These are phyloP conservation scores for Geotrichum macrosporum DNA, from an alignment of 1,139 yeast genomes.

Conservation along the genomic window DNA sequence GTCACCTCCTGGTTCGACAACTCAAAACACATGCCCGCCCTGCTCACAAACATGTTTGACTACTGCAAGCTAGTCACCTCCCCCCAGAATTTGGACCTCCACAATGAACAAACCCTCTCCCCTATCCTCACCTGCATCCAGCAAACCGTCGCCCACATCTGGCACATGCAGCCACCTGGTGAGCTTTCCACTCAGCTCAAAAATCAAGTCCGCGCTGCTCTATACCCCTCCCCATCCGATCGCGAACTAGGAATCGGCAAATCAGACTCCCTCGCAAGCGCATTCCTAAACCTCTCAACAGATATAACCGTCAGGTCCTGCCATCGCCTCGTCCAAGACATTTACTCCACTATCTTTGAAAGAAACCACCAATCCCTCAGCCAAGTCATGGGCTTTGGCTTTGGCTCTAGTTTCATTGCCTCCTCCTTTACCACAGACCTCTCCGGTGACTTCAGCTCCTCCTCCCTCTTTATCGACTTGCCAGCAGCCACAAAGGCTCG, in stretches of 20 bases:
- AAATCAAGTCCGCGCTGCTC: conserved; percentile 10
- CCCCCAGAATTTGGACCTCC: conserved; percentile 1
- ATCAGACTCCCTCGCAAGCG: conserved; percentile 24
- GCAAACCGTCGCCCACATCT: not conserved
- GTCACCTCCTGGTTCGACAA: conserved; percentile 21
- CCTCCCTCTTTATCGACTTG: no score
- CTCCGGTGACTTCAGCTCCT: no score
- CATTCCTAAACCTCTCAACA: conserved; percentile 23
- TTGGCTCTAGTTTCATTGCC: conserved; percentile 32
- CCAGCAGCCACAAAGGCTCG: not conserved
- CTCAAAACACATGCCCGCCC: conserved; percentile 1
- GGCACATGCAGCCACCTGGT: not conserved
- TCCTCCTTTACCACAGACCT: not conserved
- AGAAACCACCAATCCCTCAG: conserved; percentile 27
- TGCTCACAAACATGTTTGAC: conserved; percentile 6
- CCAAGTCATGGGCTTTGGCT: conserved; percentile 34
- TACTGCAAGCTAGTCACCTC: conserved; percentile 7
- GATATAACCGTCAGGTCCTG: conserved; percentile 24
- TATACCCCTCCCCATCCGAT: conserved; percentile 26
- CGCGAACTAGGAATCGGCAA: conserved; percentile 25
- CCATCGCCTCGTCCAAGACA: conserved; percentile 26
- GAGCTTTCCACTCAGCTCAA: conserved; percentile 6
- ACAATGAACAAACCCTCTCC: conserved; percentile 9
- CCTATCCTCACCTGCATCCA: conserved; percentile 16
- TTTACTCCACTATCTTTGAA: conserved; percentile 27